Percentiles rank a stretch among this genome's conserved stretches.
Evolutionary conservation across 2,329 filamentous ascomycete species (phyloP).

Genomic region (Phaeoacremonium minimum): DNA sequence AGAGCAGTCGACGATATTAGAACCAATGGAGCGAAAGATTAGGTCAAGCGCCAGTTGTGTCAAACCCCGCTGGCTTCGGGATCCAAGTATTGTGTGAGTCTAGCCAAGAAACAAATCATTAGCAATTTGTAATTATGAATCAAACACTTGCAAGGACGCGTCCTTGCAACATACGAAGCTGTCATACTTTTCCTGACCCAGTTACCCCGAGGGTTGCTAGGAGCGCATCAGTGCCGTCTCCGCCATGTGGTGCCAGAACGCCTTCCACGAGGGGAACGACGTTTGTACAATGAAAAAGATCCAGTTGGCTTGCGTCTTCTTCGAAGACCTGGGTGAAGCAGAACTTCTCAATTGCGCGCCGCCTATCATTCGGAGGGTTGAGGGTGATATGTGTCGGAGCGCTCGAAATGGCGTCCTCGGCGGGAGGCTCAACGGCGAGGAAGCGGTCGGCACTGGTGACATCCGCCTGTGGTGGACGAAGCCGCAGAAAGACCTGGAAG

Average conservation of each 20-base stretch:
- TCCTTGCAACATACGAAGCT: neutral
- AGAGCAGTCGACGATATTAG: conserved; percentile 62
- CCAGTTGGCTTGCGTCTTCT: conserved; percentile 77
- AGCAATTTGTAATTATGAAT: too few species aligned
- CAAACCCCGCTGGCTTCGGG: conserved; percentile 77
- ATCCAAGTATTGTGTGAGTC: conserved; percentile 95
- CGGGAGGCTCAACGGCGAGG: conserved; percentile 64
- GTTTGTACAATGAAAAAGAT: conserved; percentile 78
- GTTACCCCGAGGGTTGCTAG: conserved; percentile 91
- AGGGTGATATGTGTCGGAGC: conserved; percentile 67
- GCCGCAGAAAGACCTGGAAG: conserved; percentile 87
- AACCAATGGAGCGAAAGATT: conserved; percentile 76
- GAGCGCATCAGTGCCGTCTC: conserved; percentile 81
- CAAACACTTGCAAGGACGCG: too few species aligned
- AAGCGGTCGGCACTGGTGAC: conserved; percentile 59
- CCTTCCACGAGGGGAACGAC: conserved; percentile 74
- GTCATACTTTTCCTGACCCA: conserved; percentile 86
- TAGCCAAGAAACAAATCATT: too few species aligned
- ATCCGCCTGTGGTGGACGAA: conserved; percentile 61
- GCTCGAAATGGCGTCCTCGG: conserved; percentile 23
- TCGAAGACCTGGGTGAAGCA: conserved; percentile 92
- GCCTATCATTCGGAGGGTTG: conserved; percentile 79
- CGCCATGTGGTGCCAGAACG: conserved; percentile 67
- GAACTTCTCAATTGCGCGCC: conserved; percentile 88
- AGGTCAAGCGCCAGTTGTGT: conserved; percentile 90